A percentile compares a stretch with the other conserved stretches of the same genome.
Conservation (phyloP, 148 eudicot species). For the Vaccinium macrocarpon region DNA sequence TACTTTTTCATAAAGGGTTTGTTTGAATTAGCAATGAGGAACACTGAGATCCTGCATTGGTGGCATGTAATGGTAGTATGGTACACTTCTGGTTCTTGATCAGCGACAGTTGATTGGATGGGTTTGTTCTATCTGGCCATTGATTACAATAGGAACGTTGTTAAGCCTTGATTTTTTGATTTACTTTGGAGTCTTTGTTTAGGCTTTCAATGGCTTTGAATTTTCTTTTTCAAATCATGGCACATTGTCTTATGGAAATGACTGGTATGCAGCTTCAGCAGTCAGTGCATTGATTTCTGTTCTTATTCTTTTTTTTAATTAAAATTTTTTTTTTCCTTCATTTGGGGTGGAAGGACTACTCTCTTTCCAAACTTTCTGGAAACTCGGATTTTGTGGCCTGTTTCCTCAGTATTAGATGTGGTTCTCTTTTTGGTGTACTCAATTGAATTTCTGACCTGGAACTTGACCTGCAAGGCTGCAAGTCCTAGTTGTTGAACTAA, state of each 20-base stretch:
- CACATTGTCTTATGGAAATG: not conserved
- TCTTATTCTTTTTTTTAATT: not conserved
- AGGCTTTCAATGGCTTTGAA: not conserved
- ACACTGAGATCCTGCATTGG: not conserved
- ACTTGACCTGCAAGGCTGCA: not conserved
- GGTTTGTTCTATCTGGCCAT: not conserved
- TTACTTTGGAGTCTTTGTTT: not conserved
- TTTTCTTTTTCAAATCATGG: too few relatives aligned
- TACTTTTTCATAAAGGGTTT: not conserved
- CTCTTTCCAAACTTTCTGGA: not conserved
- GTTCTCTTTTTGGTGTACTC: not conserved
- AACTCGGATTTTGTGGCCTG: not conserved
- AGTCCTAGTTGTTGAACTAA: constrained; percentile 1
- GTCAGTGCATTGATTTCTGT: not conserved
- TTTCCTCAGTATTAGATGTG: not conserved
- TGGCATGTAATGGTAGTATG: not conserved
- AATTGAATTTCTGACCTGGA: not conserved
- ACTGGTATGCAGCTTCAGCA: not conserved
- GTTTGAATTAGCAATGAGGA: not conserved
- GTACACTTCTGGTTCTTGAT: not conserved
- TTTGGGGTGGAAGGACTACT: not conserved
- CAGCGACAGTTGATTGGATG: not conserved
- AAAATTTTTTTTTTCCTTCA: not conserved
- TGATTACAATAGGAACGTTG: not conserved
- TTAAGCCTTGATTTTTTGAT: not conserved